A percentile compares a stretch with the other conserved stretches of the same genome.
Conservation (phyloP, 1,139 yeast species). For the Geotrichum citri-aurantii region DNA sequence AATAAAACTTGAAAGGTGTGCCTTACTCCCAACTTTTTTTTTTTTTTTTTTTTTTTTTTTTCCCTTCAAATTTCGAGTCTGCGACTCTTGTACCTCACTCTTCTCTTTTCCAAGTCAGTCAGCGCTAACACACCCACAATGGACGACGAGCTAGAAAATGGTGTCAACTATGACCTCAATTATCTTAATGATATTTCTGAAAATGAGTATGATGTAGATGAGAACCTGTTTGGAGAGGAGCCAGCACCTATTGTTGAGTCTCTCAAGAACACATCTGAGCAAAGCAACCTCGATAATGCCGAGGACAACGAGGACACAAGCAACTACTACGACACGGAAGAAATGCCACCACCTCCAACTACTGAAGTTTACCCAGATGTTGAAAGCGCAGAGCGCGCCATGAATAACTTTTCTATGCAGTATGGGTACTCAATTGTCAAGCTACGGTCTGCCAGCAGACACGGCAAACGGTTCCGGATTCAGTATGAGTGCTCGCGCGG, state of each 20-base stretch:
- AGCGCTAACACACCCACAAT: not conserved
- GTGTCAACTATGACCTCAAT: not conserved
- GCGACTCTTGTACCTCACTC: not conserved
- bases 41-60: too few species aligned
- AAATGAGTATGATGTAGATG: not conserved
- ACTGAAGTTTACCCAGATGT: not conserved
- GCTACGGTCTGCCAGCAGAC: not conserved
- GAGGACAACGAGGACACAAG: not conserved
- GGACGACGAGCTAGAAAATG: not conserved
- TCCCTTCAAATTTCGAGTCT: not conserved
- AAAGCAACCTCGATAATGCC: not conserved
- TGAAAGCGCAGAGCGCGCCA: conserved; percentile 2
- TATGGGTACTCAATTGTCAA: not conserved
- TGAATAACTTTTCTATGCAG: not conserved
- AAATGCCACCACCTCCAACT: not conserved
- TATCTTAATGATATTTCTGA: not conserved
- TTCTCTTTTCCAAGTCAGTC: not conserved
- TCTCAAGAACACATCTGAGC: not conserved
- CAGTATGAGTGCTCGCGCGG: not conserved
- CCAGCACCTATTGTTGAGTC: not conserved
- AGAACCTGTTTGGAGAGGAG: not conserved
- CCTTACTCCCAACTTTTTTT: not conserved
- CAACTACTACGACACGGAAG: not conserved
- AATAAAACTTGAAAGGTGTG: not conserved
- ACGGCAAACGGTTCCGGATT: not conserved